Evolutionary conservation across 805 yeast genomes (phyloP), one percentile per base, ranked within the genome.

Genomic region (Starmerella etchellsii): DNA sequence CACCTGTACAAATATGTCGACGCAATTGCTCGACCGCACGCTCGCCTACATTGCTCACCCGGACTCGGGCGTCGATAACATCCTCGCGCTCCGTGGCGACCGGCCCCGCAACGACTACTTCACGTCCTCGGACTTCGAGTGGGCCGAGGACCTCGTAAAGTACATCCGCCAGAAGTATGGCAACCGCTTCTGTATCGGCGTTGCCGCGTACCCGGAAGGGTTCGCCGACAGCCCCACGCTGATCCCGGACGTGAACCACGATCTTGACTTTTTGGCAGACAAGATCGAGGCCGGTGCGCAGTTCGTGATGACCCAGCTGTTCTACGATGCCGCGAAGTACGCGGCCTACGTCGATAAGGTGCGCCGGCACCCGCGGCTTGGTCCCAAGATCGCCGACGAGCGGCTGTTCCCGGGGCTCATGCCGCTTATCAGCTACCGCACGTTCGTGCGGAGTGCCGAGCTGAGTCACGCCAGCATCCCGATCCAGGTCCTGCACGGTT

Each of bases 201-300:
- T 88, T 14, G 98, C 98, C 2, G 96, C 93, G 1, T 88, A 88
- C 59, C 95, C 98, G 8, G 98, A 88, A 58, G 98, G 98, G 16
- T 96, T 88, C 61, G 85, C 83, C 27, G 95, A 87, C 51, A 88
- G 93, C 13, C 69, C 84, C 1, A 82, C 78, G 51, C 61, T 73
- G 8, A 68, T 67, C 27, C 95, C 85, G 58, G 71, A 74, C 52
- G 75, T 78, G 1, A 56, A 58, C 19, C 69, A 69, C 35, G 98
- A 88, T 59, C 54, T 88, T 35, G 88, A 91, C 6, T 84, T 61
- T 55, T 68, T 91, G 60, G 72, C 76, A 37, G 94, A 83, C 50
- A 91, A 91, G 59, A 70, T 88, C 20, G 70, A 76, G 43, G 96
- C 97, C 1, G 98, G 98, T 33, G 98, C 97, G 2, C 93, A 84